Conservation (phyloP, 2,329 filamentous ascomycete genomes). For the Exophiala xenobiotica region DNA sequence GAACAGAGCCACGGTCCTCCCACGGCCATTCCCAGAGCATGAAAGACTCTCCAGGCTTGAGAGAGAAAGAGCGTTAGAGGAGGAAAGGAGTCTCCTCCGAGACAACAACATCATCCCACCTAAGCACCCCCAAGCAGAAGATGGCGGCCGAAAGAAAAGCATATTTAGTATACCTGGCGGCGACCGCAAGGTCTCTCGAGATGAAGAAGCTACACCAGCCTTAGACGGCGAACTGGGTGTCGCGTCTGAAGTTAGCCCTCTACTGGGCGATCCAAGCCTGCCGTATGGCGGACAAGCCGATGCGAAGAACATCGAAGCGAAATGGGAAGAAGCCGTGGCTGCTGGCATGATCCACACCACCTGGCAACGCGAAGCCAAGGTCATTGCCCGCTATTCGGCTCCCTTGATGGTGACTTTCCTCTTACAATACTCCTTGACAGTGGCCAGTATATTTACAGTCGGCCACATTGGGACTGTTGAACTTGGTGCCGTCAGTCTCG, state of each 20-base stretch:
- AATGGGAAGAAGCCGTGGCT: conserved; percentile 83
- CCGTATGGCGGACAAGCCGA: conserved; percentile 50
- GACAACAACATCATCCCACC: conserved; percentile 61
- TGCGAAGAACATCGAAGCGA: conserved; percentile 63
- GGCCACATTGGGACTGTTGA: conserved; percentile 71
- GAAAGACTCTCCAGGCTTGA: conserved; percentile 53
- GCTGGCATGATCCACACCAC: conserved; percentile 82
- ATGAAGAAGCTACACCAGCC: conserved; percentile 29
- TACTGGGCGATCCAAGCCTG: conserved; percentile 43
- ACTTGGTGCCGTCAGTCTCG: conserved; percentile 65
- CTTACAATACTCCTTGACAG: conserved; percentile 81
- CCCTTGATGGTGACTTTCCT: conserved; percentile 73
- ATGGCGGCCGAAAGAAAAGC: conserved; percentile 22
- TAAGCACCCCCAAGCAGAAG: conserved; percentile 42
- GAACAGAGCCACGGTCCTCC: conserved; percentile 67
- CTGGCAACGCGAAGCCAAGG: conserved; percentile 86
- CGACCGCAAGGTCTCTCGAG: conserved; percentile 26
- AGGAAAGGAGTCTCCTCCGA: conserved; percentile 58
- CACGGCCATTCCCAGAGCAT: conserved; percentile 41
- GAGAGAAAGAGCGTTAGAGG: conserved; percentile 53
- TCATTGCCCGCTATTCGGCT: conserved; percentile 68
- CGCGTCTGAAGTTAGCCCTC: conserved; percentile 49
- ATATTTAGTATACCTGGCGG: conserved; percentile 23
- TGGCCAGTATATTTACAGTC: conserved; percentile 75
- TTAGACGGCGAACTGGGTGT: conserved; percentile 18